Percentiles rank a stretch among this genome's conserved stretches.
phyloP scores from a whole-genome alignment of 2,329 filamentous ascomycete genomes.

The Teratosphaeriaceae sp. region DNA sequence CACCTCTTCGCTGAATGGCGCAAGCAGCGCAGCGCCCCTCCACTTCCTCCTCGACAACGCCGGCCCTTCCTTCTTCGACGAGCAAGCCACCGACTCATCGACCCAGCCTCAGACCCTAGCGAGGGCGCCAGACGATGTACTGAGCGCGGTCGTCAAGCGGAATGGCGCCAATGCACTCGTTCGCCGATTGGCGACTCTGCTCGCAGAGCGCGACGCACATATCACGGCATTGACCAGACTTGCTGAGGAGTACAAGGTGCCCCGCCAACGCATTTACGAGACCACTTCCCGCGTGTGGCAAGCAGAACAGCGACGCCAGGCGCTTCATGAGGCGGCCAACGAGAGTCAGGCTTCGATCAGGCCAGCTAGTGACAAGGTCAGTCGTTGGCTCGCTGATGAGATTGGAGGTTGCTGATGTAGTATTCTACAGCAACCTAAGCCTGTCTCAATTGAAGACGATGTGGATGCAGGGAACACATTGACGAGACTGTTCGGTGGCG shows the following conservation, averaged over 20 bases:
- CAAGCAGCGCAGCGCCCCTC: constrained; percentile 8
- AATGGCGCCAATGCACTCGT: constrained; percentile 25
- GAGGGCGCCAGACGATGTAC: constrained; percentile 16
- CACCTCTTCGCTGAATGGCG: not conserved
- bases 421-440: not conserved
- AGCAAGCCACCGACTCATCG: constrained; percentile 12
- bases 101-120: constrained; percentile 23
- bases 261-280: constrained; percentile 20
- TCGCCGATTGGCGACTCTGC: constrained; percentile 20
- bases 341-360: constrained; percentile 14
- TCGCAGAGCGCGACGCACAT: constrained; percentile 29
- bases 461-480: constrained; percentile 5
- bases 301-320: constrained; percentile 21
- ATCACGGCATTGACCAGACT: constrained; percentile 27
- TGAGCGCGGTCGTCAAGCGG: constrained; percentile 24
- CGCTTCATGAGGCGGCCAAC: constrained; percentile 18
- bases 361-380: constrained; percentile 11
- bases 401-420: not conserved
- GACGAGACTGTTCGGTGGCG: constrained; percentile 27
- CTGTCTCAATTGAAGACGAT: not conserved
- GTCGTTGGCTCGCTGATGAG: not conserved
- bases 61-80: constrained; percentile 28
- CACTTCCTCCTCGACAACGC: constrained; percentile 23
- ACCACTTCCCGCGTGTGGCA: constrained; percentile 22
- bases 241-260: constrained; percentile 27